Percentiles rank a stretch among this genome's conserved stretches.
Evolutionary conservation across 192 early-diverging fungal species (phyloP).

Genomic region (Coemansia sp.): DNA sequence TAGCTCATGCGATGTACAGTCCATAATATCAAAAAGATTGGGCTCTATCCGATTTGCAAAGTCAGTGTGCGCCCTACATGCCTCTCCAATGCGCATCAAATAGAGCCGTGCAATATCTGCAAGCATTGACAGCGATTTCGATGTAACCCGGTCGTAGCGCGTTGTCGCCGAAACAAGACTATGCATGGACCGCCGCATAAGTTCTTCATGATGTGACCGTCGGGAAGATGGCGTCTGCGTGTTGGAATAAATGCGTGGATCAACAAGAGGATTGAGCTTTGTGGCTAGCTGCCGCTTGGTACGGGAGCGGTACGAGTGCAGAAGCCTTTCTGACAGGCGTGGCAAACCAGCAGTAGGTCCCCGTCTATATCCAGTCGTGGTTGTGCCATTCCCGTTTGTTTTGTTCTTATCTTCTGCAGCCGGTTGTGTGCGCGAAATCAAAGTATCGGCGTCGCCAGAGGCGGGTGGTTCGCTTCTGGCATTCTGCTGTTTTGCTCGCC

Average conservation of each 20-base stretch:
- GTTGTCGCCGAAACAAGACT: constrained; percentile 45
- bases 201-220: constrained; percentile 33
- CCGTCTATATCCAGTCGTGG: background rate
- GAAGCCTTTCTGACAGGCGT: constrained; percentile 3
- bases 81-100: constrained; percentile 46
- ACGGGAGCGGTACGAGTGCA: constrained; percentile 4
- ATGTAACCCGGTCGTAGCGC: constrained; percentile 39
- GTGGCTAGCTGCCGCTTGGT: constrained; percentile 1
- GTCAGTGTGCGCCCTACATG: constrained; percentile 43
- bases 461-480: background rate
- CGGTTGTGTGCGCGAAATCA: background rate
- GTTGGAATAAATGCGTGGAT: constrained; percentile 24
- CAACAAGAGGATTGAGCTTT: constrained; percentile 21
- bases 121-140: constrained; percentile 32
- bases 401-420: background rate
- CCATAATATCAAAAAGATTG: constrained; percentile 33
- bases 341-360: background rate
- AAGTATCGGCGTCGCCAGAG: background rate
- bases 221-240: constrained; percentile 8
- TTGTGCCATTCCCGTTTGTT: background rate
- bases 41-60: constrained; percentile 43
- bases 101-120: constrained; percentile 45
- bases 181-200: constrained; percentile 49
- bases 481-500: background rate
- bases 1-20: constrained; percentile 24